Evolutionary conservation across 805 yeast species (phyloP), one percentile per base, ranked within the genome.

Genomic region (Schwanniomyces sp.): DNA sequence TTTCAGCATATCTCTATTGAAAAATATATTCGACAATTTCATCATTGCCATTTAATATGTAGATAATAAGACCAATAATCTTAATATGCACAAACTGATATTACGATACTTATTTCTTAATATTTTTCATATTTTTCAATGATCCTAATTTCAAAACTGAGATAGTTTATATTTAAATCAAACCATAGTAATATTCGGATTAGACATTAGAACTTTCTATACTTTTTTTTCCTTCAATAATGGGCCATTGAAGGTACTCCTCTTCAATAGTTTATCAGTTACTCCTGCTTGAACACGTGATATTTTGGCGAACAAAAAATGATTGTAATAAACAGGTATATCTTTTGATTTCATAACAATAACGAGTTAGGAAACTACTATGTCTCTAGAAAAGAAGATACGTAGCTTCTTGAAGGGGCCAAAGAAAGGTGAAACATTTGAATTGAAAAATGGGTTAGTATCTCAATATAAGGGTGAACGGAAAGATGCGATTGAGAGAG

Each of bases 401-500:
- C 59, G 72, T 50, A 67, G 58, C 55, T 74, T 74, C 57, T 61
- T 75, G 46, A 67, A 66, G 43, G 76, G 78, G 12, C 79, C 78
- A 25, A 62, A 65, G 27, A 75, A 74, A 64, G 88, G 91, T 43
- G 96, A 94, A 68, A 83, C 96, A n/a, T 88, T 80, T 58, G 99
- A 94, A 69, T 80, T 94, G 58, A 82, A 91, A 56, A 82, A 82
- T 29, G 98, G 97, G 1, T 77, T 94, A 45, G 97, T 91, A 5
- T 90, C 97, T 7, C 97, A 90, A 69, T 94, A 89, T 68, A 96
- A 97, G 24, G 85, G 82, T 54, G 98, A 95, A 61, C 79, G 97
- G 50, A 94, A 94, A 64, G 99, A 94, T 66, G 96, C 99, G 14
- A 94, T 94, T 56, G 96, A 92, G 69, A 80, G 96, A 50, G 96